Conservation (phyloP, 2,329 filamentous ascomycete species). For the Hypoxylon sp. region DNA sequence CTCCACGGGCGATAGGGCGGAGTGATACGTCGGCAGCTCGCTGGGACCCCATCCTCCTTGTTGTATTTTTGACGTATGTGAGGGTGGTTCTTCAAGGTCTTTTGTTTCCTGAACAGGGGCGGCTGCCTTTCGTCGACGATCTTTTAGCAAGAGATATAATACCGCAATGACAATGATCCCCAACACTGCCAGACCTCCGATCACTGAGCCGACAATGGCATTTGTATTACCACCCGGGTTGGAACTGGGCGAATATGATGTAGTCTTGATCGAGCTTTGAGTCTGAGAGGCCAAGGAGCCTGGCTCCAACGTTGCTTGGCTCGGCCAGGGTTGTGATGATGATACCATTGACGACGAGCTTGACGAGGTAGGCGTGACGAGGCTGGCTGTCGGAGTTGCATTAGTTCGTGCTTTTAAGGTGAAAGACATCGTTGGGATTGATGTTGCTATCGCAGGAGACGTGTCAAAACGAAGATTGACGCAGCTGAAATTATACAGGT, state of each 20-base stretch:
- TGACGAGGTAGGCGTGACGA: not conserved
- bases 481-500: not conserved
- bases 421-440: not conserved
- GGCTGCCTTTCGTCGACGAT: not conserved
- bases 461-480: not conserved
- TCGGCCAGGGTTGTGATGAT: not conserved
- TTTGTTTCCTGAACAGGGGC: not conserved
- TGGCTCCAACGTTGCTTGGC: not conserved
- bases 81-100: not conserved
- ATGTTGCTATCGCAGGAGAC: not conserved
- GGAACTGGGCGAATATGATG: not conserved
- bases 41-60: slow-evolving; percentile 2
- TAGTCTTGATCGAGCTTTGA: not conserved
- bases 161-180: not conserved
- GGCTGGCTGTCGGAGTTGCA: not conserved
- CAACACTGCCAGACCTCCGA: not conserved
- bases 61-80: not conserved
- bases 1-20: not conserved
- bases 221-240: not conserved
- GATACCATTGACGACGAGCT: not conserved
- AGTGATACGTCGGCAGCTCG: not conserved
- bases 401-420: not conserved
- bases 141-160: slow-evolving; percentile 1
- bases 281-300: not conserved
- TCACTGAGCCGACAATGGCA: not conserved